A percentile compares a stretch with the other conserved stretches of the same genome.
These are phyloP conservation scores for Scheffersomyces stambukii DNA, from an alignment of 1,139 yeast genomes.

Conservation along the genomic window DNA sequence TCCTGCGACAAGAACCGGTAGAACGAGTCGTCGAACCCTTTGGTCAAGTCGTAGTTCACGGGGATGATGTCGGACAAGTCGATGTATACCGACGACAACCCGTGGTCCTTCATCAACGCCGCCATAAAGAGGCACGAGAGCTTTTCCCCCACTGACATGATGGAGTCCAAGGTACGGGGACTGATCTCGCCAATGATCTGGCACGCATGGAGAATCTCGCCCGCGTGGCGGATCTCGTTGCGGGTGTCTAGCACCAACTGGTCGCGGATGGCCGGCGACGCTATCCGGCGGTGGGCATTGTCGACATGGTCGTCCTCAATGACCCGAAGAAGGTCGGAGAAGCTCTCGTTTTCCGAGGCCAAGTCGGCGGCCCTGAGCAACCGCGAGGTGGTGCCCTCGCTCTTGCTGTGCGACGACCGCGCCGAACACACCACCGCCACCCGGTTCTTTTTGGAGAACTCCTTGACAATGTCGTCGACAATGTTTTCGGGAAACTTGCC, in stretches of 20 bases:
- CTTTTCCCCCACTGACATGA: constrained; percentile 93
- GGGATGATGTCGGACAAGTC: constrained; percentile 75
- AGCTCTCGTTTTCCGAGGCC: constrained; percentile 59
- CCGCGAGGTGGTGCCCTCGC: constrained; percentile 92
- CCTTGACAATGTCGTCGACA: constrained; percentile 76
- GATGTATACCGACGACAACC: constrained; percentile 69
- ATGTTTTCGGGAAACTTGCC: constrained; percentile 89
- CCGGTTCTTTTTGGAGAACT: constrained; percentile 52
- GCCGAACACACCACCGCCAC: constrained; percentile 99
- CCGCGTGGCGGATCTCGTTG: constrained; percentile 62
- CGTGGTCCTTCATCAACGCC: constrained; percentile 76
- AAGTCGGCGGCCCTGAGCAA: constrained; percentile 75
- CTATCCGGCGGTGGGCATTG: constrained; percentile 61
- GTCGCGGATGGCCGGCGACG: constrained; percentile 38
- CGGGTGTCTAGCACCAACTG: constrained; percentile 54
- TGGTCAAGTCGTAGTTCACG: constrained; percentile 48
- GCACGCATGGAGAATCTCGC: constrained; percentile 76
- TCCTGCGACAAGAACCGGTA: constrained; percentile 59
- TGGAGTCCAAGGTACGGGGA: constrained; percentile 80
- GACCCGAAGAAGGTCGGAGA: constrained; percentile 47
- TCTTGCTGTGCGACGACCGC: constrained; percentile 82
- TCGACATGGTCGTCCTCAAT: constrained; percentile 74
- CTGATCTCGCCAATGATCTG: constrained; percentile 89
- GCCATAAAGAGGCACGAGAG: constrained; percentile 87
- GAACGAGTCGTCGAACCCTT: constrained; percentile 62